These are phyloP conservation scores for Phytophthora syringae DNA, from an alignment of 352 stramenopile genomes.

Conservation along the genomic window DNA sequence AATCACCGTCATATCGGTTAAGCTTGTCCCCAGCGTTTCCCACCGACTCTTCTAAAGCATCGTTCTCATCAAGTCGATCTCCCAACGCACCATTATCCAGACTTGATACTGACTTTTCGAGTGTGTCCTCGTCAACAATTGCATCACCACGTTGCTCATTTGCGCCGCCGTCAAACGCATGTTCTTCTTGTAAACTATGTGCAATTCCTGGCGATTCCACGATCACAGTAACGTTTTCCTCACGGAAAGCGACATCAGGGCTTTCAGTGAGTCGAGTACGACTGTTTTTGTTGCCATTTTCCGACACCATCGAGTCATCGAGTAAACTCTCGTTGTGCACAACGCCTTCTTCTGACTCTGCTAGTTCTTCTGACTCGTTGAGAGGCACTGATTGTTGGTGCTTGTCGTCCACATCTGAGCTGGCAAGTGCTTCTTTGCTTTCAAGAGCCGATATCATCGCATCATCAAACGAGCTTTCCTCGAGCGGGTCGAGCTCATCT, in stretches of 20 bases:
- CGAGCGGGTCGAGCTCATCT: slow-evolving; percentile 21
- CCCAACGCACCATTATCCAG: not conserved
- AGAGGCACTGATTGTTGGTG: not conserved
- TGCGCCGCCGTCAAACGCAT: slow-evolving; percentile 13
- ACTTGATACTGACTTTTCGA: not conserved
- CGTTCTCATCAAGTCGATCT: not conserved
- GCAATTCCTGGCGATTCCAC: not conserved
- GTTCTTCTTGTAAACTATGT: not conserved
- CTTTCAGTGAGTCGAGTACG: not conserved
- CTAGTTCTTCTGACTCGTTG: slow-evolving; percentile 11
- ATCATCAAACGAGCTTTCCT: slow-evolving; percentile 28
- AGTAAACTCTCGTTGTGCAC: slow-evolving; percentile 14
- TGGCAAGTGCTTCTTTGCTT: slow-evolving; percentile 12
- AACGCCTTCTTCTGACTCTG: slow-evolving; percentile 3
- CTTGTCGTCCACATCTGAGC: not conserved
- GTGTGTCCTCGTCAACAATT: not conserved
- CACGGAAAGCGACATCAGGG: not conserved
- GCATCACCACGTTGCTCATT: not conserved
- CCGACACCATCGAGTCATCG: slow-evolving; percentile 20
- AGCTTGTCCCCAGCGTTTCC: not conserved
- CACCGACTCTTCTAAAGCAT: not conserved
- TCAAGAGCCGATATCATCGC: slow-evolving; percentile 20
- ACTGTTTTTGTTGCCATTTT: slow-evolving; percentile 4
- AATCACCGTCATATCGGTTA: not conserved
- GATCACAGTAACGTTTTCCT: not conserved